Conservation (phyloP, 176 grass and related monocot species). For the Triticum urartu region DNA sequence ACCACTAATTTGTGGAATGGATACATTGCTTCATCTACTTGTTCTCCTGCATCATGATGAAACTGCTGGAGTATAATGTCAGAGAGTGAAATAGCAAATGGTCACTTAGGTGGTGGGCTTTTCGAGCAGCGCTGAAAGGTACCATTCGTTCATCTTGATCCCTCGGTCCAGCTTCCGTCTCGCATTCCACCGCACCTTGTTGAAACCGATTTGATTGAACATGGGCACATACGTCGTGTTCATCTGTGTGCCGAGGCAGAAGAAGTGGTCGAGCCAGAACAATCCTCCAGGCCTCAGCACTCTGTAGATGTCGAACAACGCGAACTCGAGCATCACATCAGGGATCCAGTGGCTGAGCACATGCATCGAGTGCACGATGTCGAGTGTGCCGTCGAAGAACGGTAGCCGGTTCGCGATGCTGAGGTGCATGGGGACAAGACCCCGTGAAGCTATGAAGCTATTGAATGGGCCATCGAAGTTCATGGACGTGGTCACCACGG, state of each 20-base stretch:
- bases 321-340: conserved; percentile 44
- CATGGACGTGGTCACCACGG: conserved; percentile 48
- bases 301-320: conserved; percentile 67
- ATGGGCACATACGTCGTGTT: conserved; percentile 46
- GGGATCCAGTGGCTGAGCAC: conserved; percentile 57
- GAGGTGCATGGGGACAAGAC: conserved; percentile 58
- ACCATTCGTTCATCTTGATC: conserved; percentile 45
- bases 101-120: conserved; percentile 19
- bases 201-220: conserved; percentile 46
- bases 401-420: conserved; percentile 50
- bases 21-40: background rate
- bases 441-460: conserved; percentile 51
- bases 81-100: background rate
- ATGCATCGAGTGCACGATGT: conserved; percentile 62
- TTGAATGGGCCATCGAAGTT: conserved; percentile 58
- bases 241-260: conserved; percentile 41
- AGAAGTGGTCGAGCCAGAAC: conserved; percentile 69
- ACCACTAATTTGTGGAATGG: background rate
- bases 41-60: background rate
- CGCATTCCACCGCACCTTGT: conserved; percentile 34
- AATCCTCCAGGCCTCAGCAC: conserved; percentile 58
- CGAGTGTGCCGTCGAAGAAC: conserved; percentile 67
- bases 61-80: background rate
- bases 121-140: conserved; percentile 56
- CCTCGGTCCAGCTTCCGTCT: conserved; percentile 43